Evolutionary conservation across 805 yeast species (phyloP).

Genomic region (Saturnispora besseyi): DNA sequence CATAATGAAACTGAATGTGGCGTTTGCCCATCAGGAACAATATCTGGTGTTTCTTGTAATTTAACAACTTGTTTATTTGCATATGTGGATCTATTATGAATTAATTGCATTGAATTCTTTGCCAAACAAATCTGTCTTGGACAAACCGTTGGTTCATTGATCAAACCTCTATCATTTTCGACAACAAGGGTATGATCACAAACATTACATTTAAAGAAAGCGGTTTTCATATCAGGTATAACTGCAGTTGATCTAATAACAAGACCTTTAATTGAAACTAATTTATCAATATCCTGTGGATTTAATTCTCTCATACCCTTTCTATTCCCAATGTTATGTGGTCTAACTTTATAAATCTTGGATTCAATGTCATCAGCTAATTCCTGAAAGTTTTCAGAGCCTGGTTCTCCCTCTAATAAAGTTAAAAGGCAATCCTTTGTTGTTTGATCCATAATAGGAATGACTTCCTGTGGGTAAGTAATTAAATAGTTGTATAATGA

Average conservation of each 20-base stretch:
- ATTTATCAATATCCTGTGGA: conserved; percentile 89
- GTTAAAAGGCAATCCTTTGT: conserved; percentile 83
- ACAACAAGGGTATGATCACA: conserved; percentile 90
- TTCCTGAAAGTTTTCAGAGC: conserved; percentile 17
- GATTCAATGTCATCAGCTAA: conserved; percentile 64
- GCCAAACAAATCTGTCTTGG: conserved; percentile 83
- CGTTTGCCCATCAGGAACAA: conserved; percentile 96
- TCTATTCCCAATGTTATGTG: conserved; percentile 65
- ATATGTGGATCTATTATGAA: conserved; percentile 87
- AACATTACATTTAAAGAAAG: conserved; percentile 89
- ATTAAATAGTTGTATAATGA: conserved; percentile 78
- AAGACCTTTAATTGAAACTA: conserved; percentile 84
- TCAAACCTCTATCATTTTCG: conserved; percentile 89
- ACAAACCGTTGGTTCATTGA: conserved; percentile 87
- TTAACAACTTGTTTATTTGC: conserved; percentile 94
- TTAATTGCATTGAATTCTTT: conserved; percentile 75
- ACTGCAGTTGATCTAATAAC: conserved; percentile 83
- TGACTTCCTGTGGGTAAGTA: conserved; percentile 92
- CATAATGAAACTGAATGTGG: conserved; percentile 93
- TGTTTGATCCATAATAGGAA: conserved; percentile 96
- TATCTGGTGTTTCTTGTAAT: conserved; percentile 73
- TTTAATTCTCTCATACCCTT: conserved; percentile 87
- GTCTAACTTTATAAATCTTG: conserved; percentile 77
- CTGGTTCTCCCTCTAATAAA: conserved; percentile 42
- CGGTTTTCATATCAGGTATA: conserved; percentile 96